Base-by-base conservation (phyloP, 1,139 yeast species). In the Pichia sp. region DNA sequence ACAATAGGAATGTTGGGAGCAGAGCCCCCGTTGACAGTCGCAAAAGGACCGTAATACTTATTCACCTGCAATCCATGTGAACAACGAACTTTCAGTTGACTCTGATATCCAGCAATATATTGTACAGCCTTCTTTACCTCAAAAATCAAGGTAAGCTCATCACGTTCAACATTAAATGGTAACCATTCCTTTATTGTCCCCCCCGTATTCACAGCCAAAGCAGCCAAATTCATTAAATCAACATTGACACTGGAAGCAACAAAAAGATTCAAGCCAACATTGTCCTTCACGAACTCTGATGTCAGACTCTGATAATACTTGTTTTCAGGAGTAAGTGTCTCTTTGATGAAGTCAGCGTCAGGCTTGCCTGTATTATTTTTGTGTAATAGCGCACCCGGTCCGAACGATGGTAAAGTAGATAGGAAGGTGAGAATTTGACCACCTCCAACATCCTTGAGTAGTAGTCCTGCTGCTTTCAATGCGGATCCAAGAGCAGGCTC, bases 401-500 rank as follows among this genome's bases (percentile, higher is more conserved):
- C 96, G 78, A 83, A 78, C 0, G 89, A 78, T 8, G 99, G 96
- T 39, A 90, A 69, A 1, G 83, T 72, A 2, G 89, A 76, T 48
- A 91, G 71, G 4, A 87, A 68, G 0, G 88, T 78, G 19, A 87
- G 78, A 39, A 91, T 83, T 60, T 91, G 88, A 59, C 97, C 97
- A 53, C 96, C 96, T 0, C 85, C 84, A 37, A 75, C 76, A 26
- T 71, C 67, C 40, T 76, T 76, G 43, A 91, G 72, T n/a, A 91
- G 83, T 57, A 80, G 65, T 62, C 76, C 72, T 0, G 95, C 93
- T 1, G 85, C 81, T 52, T 83, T 75, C 45, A 90, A 70, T 1
- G 96, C 96, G 1, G 88, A 80, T 0, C 96, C 95, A 63, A 80
- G 87, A 34, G 90, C 84, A 0, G 90, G 85, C 59, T 87, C 95